Evolutionary conservation across 495 filamentous ascomycete genomes (phyloP), one percentile per base, ranked within the genome.

Genomic region (Xylaria grammica): DNA sequence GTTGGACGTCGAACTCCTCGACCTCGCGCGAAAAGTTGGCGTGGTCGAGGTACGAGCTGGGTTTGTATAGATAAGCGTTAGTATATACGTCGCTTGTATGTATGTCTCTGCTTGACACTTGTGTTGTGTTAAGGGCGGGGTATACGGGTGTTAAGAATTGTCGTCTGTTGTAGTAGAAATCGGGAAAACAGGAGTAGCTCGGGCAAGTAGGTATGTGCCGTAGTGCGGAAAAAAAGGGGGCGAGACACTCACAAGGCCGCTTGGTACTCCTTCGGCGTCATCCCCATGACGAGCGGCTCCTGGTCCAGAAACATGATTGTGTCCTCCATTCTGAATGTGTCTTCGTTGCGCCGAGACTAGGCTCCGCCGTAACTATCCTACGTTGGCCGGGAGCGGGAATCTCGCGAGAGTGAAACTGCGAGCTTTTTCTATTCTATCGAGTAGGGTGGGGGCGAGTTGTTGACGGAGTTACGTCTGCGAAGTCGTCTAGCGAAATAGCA

Each of bases 41-140:
- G 42, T 64, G 32, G 62, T 64, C 62, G 53, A 64, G 62, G 17
- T 58, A 58, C 4, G 45, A 19, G 29, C 62, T 64, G 4, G n/a
- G n/a, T n/a, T 27, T 56, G 32, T 44, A 6, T n/a, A n/a, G n/a
- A n/a, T n/a, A n/a, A n/a, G n/a, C n/a, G n/a, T n/a, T n/a, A n/a
- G n/a, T n/a, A n/a, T n/a, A n/a, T n/a, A n/a, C n/a, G n/a, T n/a
- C n/a, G n/a, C n/a, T n/a, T n/a, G n/a, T n/a, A n/a, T n/a, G n/a
- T n/a, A n/a, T n/a, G n/a, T n/a, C n/a, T n/a, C n/a, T n/a, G n/a
- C n/a, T n/a, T n/a, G n/a, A n/a, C n/a, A n/a, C n/a, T n/a, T n/a
- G n/a, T n/a, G n/a, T n/a, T n/a, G n/a, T n/a, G n/a, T n/a, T n/a
- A n/a, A n/a, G n/a, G n/a, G n/a, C n/a, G n/a, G n/a, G n/a, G n/a